Evolutionary conservation across 2,329 filamentous ascomycete genomes (phyloP).

Genomic region (Aspergillus hortae): DNA sequence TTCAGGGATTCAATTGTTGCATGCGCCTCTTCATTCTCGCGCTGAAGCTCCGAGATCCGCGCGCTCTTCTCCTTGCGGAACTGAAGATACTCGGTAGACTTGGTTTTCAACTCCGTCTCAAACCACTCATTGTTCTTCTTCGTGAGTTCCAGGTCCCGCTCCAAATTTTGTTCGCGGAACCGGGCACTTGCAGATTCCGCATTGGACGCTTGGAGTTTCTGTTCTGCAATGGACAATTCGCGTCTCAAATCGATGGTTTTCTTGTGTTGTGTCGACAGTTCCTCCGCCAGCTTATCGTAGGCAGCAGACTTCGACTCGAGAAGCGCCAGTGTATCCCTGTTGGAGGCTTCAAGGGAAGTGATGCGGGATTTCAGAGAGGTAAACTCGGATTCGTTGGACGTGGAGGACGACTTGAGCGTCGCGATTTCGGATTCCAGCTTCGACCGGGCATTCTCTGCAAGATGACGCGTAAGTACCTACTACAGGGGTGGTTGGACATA

Average conservation of each 20-base stretch:
- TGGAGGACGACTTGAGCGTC: conserved; percentile 68
- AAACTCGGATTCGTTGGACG: conserved; percentile 63
- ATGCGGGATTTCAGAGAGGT: conserved; percentile 79
- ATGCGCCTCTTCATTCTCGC: conserved; percentile 79
- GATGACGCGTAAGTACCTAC: conserved; percentile 17
- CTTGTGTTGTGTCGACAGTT: conserved; percentile 83
- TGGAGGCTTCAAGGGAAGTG: conserved; percentile 81
- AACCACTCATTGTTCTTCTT: conserved; percentile 93
- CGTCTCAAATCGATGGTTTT: conserved; percentile 81
- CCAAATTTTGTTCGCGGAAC: conserved; percentile 83
- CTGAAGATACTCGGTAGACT: conserved; percentile 79
- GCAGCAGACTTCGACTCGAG: conserved; percentile 86
- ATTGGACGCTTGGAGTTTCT: conserved; percentile 77
- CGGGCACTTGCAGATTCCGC: conserved; percentile 76
- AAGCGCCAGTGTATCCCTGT: conserved; percentile 82
- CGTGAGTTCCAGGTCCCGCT: conserved; percentile 85
- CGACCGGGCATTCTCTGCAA: conserved; percentile 69
- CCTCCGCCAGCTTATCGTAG: conserved; percentile 79
- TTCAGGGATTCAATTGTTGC: conserved; percentile 73
- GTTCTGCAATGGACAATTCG: conserved; percentile 76
- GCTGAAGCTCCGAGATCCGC: conserved; percentile 81
- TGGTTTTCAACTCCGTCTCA: conserved; percentile 85
- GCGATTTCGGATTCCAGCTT: conserved; percentile 78
- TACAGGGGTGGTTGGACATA: neutral
- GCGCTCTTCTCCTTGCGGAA: conserved; percentile 93